Percentiles rank a stretch among this genome's conserved stretches.
Evolutionary conservation across 164 flowering plant genomes (phyloP).

Genomic region (Protea cynaroides): DNA sequence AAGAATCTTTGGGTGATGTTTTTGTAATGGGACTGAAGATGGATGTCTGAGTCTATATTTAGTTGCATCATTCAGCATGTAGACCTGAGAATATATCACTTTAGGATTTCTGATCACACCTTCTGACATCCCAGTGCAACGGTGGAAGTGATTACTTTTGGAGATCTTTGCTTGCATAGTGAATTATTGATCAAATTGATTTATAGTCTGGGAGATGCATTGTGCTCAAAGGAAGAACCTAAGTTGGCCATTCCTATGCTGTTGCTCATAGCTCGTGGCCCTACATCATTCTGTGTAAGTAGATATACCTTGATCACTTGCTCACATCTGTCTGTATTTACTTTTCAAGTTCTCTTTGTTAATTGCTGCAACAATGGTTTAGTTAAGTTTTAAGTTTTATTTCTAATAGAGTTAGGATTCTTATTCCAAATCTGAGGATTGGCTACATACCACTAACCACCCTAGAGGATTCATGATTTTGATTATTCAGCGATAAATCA

Average conservation of each 20-base stretch:
- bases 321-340: neutral
- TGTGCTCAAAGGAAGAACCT: conserved; percentile 91
- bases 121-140: neutral
- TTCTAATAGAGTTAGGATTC: too few relatives aligned
- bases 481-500: too few relatives aligned
- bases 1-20: neutral
- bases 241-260: conserved; percentile 89
- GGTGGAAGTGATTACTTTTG: neutral
- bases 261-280: conserved; percentile 76
- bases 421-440: too few relatives aligned
- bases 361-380: neutral
- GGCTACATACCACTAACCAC: too few relatives aligned
- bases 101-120: neutral
- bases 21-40: neutral
- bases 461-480: too few relatives aligned
- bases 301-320: neutral
- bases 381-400: too few relatives aligned
- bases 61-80: neutral
- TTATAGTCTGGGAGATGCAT: conserved; percentile 78
- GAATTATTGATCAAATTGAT: conserved; percentile 81
- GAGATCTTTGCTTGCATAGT: conserved; percentile 54
- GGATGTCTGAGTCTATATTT: neutral
- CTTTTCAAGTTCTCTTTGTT: neutral
- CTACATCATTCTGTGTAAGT: conserved; percentile 96
- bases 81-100: neutral